Evolutionary conservation across 2,329 filamentous ascomycete species (phyloP).

Genomic region (Chrysosporium queenslandicum): DNA sequence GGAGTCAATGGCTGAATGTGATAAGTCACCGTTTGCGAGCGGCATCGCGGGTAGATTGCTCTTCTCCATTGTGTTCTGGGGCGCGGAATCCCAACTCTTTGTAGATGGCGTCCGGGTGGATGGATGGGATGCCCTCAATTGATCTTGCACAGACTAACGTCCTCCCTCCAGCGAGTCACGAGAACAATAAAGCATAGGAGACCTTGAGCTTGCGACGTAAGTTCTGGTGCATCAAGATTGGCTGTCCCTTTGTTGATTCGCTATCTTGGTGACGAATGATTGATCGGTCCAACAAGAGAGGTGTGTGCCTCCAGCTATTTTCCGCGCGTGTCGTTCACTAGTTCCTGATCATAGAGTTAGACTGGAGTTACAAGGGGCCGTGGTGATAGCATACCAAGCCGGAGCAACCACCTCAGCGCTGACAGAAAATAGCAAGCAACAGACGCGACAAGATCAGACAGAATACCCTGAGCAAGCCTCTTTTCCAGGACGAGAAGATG

Average conservation of each 20-base stretch:
- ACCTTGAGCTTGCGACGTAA: neutral
- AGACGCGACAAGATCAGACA: neutral
- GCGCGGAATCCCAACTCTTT: neutral
- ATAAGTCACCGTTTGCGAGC: slow-evolving; percentile 15
- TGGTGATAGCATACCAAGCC: neutral
- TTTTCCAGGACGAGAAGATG: neutral
- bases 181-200: neutral
- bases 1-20: slow-evolving; percentile 15
- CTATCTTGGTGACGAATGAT: neutral
- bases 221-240: neutral
- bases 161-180: neutral
- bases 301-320: slow-evolving; percentile 6
- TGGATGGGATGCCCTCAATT: neutral
- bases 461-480: neutral
- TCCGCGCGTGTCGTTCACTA: slow-evolving; percentile 10
- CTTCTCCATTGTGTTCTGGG: slow-evolving; percentile 3
- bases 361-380: slow-evolving; percentile 9
- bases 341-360: slow-evolving; percentile 11
- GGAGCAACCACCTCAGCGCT: neutral
- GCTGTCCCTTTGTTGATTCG: neutral
- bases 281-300: neutral
- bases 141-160: neutral
- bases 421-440: neutral
- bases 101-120: neutral
- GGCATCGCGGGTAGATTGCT: neutral